Conservation (phyloP, 257 asterid species). For the Catharanthus roseus region DNA sequence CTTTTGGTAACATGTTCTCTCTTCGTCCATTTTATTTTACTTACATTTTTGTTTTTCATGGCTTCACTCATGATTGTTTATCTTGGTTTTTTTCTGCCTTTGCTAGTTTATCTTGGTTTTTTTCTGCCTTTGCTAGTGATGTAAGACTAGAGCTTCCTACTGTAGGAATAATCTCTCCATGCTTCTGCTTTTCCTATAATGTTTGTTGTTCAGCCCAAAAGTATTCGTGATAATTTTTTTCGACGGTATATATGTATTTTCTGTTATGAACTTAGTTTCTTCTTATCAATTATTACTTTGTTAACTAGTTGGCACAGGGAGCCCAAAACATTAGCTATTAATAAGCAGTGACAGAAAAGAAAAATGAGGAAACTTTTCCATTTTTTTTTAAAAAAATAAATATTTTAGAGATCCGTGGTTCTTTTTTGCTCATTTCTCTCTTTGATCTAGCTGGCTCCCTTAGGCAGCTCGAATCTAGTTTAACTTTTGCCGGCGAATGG, state of each 20-base stretch:
- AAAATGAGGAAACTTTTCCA: not conserved
- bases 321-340: not conserved
- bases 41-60: not conserved
- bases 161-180: not conserved
- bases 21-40: not conserved
- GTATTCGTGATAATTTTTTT: not conserved
- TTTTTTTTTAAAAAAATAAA: too few species aligned
- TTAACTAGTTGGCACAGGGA: not conserved
- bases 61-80: not conserved
- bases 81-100: not conserved
- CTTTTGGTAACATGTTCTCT: conserved; percentile 18
- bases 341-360: not conserved
- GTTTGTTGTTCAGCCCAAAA: not conserved
- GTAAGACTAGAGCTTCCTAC: not conserved
- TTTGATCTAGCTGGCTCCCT: not conserved
- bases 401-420: not conserved
- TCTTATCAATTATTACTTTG: not conserved
- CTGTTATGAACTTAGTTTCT: not conserved
- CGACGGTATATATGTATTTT: too few species aligned
- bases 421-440: not conserved
- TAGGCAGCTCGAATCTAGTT: not conserved
- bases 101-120: not conserved
- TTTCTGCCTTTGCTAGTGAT: not conserved
- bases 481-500: not conserved
- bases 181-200: not conserved